These are phyloP conservation scores for Rasamsonia emersonii DNA, from an alignment of 2,329 filamentous ascomycete species.

Conservation along the genomic window DNA sequence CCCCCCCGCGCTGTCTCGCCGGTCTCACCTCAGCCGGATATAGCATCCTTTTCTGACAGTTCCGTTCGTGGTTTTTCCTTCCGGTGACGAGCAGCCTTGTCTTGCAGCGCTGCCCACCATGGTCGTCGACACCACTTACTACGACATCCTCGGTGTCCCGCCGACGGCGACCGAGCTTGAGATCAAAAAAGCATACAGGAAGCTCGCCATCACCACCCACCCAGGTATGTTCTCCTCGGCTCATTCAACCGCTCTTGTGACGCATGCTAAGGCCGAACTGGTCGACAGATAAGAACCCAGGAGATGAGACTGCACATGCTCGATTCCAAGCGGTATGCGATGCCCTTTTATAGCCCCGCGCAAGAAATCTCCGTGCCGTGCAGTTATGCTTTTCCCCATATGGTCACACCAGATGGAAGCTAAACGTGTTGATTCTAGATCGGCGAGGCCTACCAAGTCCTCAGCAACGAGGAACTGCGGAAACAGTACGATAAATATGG, in stretches of 20 bases:
- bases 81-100: no score
- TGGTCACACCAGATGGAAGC: not conserved
- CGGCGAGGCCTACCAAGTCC: slow-evolving; percentile 64
- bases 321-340: slow-evolving; percentile 76
- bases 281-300: slow-evolving; percentile 82
- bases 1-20: no score
- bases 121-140: slow-evolving; percentile 84
- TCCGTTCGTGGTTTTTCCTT: no score
- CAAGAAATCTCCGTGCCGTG: not conserved
- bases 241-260: slow-evolving; percentile 1
- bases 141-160: slow-evolving; percentile 76
- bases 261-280: slow-evolving; percentile 9
- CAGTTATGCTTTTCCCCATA: not conserved
- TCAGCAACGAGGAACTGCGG: slow-evolving; percentile 78
- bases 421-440: slow-evolving; percentile 36
- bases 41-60: no score
- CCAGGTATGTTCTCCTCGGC: slow-evolving; percentile 49
- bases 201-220: slow-evolving; percentile 87
- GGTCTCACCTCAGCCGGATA: no score
- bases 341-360: slow-evolving; percentile 1
- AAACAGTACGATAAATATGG: slow-evolving; percentile 94
- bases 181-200: slow-evolving; percentile 96
- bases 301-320: slow-evolving; percentile 84
- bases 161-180: slow-evolving; percentile 81
- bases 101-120: slow-evolving; percentile 43